phyloP scores from a whole-genome alignment of 2,329 filamentous ascomycete genomes.

The Aspergillus sp. region DNA sequence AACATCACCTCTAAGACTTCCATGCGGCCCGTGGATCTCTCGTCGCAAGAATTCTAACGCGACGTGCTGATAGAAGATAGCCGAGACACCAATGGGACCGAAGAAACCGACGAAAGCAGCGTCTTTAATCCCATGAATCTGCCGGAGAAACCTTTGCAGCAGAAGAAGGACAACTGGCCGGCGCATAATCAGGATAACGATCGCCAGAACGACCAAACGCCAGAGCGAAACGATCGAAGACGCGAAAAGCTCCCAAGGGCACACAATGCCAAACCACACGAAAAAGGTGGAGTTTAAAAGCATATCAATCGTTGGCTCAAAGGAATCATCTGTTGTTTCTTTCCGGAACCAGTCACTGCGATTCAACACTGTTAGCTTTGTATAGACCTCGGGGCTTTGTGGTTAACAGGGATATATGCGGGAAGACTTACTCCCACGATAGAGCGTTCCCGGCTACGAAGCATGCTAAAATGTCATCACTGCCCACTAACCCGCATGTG shows the following conservation, averaged over 20 bases:
- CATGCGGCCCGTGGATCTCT: not conserved
- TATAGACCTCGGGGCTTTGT: too few relatives aligned
- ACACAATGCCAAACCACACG: conserved; percentile 15
- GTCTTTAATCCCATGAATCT: conserved; percentile 8
- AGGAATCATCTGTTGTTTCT: conserved; percentile 9
- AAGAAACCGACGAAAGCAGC: conserved; percentile 21
- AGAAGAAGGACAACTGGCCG: conserved; percentile 12
- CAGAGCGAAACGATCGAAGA: conserved; percentile 1
- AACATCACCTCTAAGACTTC: not conserved
- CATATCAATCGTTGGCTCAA: conserved; percentile 15
- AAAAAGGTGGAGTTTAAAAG: conserved; percentile 17
- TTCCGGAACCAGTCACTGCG: conserved; percentile 9
- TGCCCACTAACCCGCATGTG: conserved; percentile 14
- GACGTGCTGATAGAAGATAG: conserved; percentile 14
- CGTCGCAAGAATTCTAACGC: conserved; percentile 4
- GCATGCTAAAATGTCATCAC: conserved; percentile 19
- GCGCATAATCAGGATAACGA: conserved; percentile 11
- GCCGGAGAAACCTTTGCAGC: conserved; percentile 59
- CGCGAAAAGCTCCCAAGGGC: conserved; percentile 14
- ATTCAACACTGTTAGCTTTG: too few relatives aligned
- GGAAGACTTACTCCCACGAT: too few relatives aligned
- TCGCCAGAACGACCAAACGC: conserved; percentile 10
- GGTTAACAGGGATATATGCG: too few relatives aligned
- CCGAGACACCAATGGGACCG: conserved; percentile 20
- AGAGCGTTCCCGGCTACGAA: conserved; percentile 18